These are phyloP conservation scores for Clarireedia monteithiana DNA, from an alignment of 2,329 filamentous ascomycete genomes.

Conservation along the genomic window DNA sequence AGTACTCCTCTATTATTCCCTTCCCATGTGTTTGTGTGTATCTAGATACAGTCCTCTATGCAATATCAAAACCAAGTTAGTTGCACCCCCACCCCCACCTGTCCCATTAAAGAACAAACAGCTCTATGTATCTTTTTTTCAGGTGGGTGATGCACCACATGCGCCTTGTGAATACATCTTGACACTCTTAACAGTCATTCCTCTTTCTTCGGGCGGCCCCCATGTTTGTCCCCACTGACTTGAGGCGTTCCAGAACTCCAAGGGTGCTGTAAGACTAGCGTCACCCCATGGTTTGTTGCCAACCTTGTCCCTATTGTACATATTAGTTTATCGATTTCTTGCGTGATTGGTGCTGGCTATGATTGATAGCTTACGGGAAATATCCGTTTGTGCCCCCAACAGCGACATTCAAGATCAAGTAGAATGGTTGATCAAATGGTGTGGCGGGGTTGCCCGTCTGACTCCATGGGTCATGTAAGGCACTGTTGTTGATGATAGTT, in stretches of 20 bases:
- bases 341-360: not conserved
- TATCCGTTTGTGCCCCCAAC: slow-evolving; percentile 42
- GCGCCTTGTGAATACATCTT: slow-evolving; percentile 14
- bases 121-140: not conserved
- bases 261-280: slow-evolving; percentile 31
- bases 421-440: slow-evolving; percentile 45
- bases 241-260: slow-evolving; percentile 37
- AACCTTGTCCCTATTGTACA: slow-evolving; percentile 32
- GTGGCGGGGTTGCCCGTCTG: slow-evolving; percentile 31
- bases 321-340: slow-evolving; percentile 9
- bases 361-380: slow-evolving; percentile 32
- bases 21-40: not conserved
- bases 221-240: slow-evolving; percentile 40
- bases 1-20: not conserved
- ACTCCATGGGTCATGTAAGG: slow-evolving; percentile 39
- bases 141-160: slow-evolving; percentile 6
- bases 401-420: slow-evolving; percentile 43
- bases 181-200: slow-evolving; percentile 18
- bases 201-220: slow-evolving; percentile 20
- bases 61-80: not conserved
- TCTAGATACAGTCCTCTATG: not conserved
- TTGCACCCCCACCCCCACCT: not conserved
- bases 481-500: slow-evolving; percentile 34
- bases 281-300: slow-evolving; percentile 42
- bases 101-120: not conserved